Evolutionary conservation across 805 yeast species (phyloP), one percentile per base, ranked within the genome.

Genomic region (Zygotorulaspora florentina): DNA sequence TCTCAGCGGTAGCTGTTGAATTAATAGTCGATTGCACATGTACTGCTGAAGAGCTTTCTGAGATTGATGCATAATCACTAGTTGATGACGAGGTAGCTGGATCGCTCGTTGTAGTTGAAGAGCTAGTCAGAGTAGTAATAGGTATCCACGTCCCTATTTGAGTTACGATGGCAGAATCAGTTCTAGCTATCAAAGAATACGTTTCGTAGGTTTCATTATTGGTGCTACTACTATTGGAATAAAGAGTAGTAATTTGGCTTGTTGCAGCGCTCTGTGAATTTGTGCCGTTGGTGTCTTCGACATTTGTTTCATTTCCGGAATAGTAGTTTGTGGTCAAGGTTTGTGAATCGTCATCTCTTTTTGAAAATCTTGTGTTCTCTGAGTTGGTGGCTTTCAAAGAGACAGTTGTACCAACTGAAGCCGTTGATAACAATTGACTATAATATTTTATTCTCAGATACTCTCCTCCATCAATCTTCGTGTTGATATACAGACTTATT

Each of bases 121-220:
- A 41, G 13, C 39, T 12, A 4, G 10, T 9, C 12, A 25, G 15
- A 3, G 54, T 48, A 36, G 61, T 53, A n/a, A 37, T 29, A 39
- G 68, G 62, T 37, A 63, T 49, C 57, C 57, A 57, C 25, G 63
- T 59, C 35, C 65, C 59, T 48, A 51, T 46, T 28, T 49, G 47
- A 38, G 65, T 57, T 18, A 48, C 53, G 28, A 53, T 40, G 35
- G 56, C 64, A 11, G 48, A 42, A n/a, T 51, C 44, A 15, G 64
- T 61, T 28, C 45, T 50, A 33, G 64, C 56, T 40, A 58, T 46
- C 30, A 54, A 46, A 33, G 25, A 42, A 17, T 37, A 45, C 9
- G 45, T 48, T 13, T 46, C 45, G 17, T 35, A 30, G 17, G 35
- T 25, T 25, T 42, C 48, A 13, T 30, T 42, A 2, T 39, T 8